Conservation (phyloP, 805 yeast species). For the Yueomyces sp. region DNA sequence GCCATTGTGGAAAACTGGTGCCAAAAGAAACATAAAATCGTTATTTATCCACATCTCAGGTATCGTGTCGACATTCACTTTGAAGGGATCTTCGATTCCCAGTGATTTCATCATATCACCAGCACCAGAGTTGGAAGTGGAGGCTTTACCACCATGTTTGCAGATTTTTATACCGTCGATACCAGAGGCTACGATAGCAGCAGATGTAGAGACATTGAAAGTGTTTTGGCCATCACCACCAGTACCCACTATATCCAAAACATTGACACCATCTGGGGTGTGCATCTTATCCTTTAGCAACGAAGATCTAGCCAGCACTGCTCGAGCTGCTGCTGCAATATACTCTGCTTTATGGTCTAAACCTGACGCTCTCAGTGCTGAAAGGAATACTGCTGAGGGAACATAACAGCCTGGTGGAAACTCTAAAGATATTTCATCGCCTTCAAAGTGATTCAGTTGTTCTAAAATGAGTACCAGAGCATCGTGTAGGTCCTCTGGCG, state of each 20-base stretch:
- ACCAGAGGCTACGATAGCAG: slow-evolving; percentile 92
- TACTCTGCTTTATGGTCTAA: slow-evolving; percentile 70
- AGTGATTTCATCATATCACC: slow-evolving; percentile 73
- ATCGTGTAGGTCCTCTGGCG: slow-evolving; percentile 47
- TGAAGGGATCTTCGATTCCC: slow-evolving; percentile 62
- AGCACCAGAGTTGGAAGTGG: slow-evolving; percentile 86
- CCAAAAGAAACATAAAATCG: slow-evolving; percentile 60
- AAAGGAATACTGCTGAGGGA: slow-evolving; percentile 67
- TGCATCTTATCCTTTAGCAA: slow-evolving; percentile 34
- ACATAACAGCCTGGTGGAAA: slow-evolving; percentile 24
- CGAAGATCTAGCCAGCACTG: slow-evolving; percentile 54
- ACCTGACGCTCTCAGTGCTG: slow-evolving; percentile 59
- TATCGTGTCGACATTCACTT: slow-evolving; percentile 53
- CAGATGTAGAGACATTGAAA: slow-evolving; percentile 87
- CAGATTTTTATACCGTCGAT: slow-evolving; percentile 58
- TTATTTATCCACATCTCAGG: slow-evolving; percentile 30
- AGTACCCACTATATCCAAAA: slow-evolving; percentile 83
- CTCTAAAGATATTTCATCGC: background rate
- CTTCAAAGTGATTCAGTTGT: slow-evolving; percentile 30
- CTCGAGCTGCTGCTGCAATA: slow-evolving; percentile 75
- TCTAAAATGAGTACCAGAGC: slow-evolving; percentile 52
- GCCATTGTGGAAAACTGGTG: slow-evolving; percentile 89
- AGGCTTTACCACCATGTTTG: slow-evolving; percentile 96
- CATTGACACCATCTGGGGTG: background rate
- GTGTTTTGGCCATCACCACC: slow-evolving; percentile 99